phyloP scores from a whole-genome alignment of 441 rosid genomes.

The Hura crepitans region DNA sequence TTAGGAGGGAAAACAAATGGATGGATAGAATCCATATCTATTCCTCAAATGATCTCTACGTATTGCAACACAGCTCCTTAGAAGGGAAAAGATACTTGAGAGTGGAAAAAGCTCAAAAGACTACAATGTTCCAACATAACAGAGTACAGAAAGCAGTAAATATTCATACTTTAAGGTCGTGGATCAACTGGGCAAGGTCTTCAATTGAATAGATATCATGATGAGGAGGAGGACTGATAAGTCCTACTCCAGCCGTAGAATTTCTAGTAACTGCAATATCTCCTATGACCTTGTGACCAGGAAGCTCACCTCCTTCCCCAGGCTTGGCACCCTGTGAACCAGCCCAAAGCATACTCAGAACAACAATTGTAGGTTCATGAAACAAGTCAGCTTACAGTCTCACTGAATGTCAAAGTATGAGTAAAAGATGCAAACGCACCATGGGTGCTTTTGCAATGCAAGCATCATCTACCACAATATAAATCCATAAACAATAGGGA shows the following conservation, averaged over 20 bases:
- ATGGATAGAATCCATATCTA: background rate
- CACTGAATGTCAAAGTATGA: conserved; percentile 45
- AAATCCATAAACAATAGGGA: conserved; percentile 47
- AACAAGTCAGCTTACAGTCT: conserved; percentile 34
- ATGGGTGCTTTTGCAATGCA: conserved; percentile 52
- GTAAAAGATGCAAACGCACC: conserved; percentile 49
- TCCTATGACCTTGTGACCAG: conserved; percentile 99
- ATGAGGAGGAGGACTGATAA: conserved; percentile 99
- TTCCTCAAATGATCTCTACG: background rate
- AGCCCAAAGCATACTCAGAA: conserved; percentile 23
- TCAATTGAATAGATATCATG: conserved; percentile 99
- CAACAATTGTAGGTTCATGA: conserved; percentile 18
- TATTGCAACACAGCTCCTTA: background rate
- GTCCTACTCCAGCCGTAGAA: conserved; percentile 99
- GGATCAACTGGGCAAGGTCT: conserved; percentile 98
- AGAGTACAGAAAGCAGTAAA: background rate
- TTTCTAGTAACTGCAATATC: conserved; percentile 97
- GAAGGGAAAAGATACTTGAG: background rate
- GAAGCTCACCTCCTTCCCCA: conserved; percentile 99
- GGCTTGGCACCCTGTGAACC: conserved; percentile 94
- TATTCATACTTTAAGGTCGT: conserved; percentile 87
- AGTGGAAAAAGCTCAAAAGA: background rate
- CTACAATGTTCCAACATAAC: background rate
- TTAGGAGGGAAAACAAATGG: conserved; percentile 4
- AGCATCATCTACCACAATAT: conserved; percentile 63